Conservation (phyloP, 139 green algal species). For the Tetratostichococcus sp. region DNA sequence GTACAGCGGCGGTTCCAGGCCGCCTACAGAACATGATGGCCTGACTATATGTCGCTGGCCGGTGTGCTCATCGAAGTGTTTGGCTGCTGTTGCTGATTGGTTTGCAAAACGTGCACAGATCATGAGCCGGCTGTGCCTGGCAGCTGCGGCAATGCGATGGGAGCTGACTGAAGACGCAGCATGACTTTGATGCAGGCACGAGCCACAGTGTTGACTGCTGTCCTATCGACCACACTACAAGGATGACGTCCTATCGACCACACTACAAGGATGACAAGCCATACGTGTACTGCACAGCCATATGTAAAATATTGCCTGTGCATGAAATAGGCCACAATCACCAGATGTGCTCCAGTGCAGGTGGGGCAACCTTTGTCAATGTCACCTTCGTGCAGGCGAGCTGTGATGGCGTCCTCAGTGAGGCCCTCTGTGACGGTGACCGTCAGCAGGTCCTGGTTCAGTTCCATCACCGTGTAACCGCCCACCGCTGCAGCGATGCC, state of each 20-base stretch:
- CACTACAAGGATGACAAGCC: too few species aligned
- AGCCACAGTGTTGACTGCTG: too few species aligned
- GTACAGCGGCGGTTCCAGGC: conserved; percentile 48
- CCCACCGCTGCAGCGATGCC: conserved; percentile 25
- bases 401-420: conserved; percentile 62
- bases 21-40: conserved; percentile 24
- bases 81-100: background rate
- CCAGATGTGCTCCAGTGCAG: background rate
- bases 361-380: background rate
- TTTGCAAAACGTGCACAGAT: too few species aligned
- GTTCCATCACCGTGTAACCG: conserved; percentile 60
- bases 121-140: too few species aligned
- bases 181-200: too few species aligned
- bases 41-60: background rate
- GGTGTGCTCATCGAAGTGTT: background rate
- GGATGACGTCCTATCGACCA: too few species aligned
- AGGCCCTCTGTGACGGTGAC: conserved; percentile 50
- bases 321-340: too few species aligned
- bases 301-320: too few species aligned
- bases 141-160: too few species aligned
- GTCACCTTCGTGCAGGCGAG: conserved; percentile 31
- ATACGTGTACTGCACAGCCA: too few species aligned
- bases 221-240: too few species aligned
- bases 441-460: conserved; percentile 30
- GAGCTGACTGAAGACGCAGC: too few species aligned